phyloP scores from a whole-genome alignment of 331 rosid genomes.

The Malus hybrid region DNA sequence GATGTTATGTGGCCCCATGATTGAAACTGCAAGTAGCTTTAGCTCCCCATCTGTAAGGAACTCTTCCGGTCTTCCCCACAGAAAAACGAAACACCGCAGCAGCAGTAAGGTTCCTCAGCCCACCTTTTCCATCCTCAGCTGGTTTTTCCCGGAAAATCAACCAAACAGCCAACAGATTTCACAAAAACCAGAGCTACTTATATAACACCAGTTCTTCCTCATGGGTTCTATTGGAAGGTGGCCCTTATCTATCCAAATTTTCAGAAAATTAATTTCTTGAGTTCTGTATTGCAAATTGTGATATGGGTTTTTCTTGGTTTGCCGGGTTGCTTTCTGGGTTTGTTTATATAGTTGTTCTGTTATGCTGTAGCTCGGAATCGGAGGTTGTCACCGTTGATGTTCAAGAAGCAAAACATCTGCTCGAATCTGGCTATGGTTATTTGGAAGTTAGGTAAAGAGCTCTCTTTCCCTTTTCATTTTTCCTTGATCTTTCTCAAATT shows the following conservation, averaged over 20 bases:
- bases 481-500: not conserved
- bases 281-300: too few species aligned
- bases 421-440: constrained; percentile 49
- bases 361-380: constrained; percentile 28
- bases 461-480: not conserved
- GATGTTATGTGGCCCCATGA: not conserved
- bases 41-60: not conserved
- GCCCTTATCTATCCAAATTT: too few species aligned
- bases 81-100: not conserved
- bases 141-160: too few species aligned
- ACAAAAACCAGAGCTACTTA: too few species aligned
- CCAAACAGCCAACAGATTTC: too few species aligned
- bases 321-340: constrained; percentile 14
- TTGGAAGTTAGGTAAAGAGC: constrained; percentile 64
- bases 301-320: constrained; percentile 15
- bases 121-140: too few species aligned
- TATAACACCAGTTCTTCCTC: too few species aligned
- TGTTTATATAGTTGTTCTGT: constrained; percentile 17
- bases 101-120: not conserved
- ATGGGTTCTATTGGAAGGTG: too few species aligned
- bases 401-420: constrained; percentile 41
- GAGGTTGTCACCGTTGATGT: constrained; percentile 70
- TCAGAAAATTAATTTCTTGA: too few species aligned
- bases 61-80: not conserved
- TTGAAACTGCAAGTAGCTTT: not conserved